phyloP scores from a whole-genome alignment of 768 basidiomycete species.

The Phylloporus scabripes region DNA sequence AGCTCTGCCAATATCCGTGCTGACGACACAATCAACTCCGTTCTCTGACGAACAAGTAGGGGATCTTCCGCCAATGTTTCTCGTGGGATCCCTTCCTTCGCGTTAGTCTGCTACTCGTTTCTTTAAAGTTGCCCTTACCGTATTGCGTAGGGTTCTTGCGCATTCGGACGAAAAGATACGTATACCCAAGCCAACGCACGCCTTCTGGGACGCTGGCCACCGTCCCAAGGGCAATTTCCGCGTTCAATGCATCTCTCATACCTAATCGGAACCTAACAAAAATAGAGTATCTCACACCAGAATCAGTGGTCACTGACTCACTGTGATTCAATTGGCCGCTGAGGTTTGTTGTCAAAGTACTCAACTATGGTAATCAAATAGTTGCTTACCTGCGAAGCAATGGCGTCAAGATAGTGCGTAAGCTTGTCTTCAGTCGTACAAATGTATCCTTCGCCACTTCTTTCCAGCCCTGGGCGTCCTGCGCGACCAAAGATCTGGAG shows the following conservation, averaged over 20 bases:
- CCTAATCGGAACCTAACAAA: conserved; percentile 66
- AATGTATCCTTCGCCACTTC: conserved; percentile 94
- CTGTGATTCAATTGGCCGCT: conserved; percentile 97
- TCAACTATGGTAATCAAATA: not conserved
- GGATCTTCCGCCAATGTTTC: conserved; percentile 68
- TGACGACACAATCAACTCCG: conserved; percentile 59
- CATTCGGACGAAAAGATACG: conserved; percentile 95
- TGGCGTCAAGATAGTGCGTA: conserved; percentile 80
- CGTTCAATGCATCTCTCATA: conserved; percentile 88
- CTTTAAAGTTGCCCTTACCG: conserved; percentile 39
- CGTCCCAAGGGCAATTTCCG: conserved; percentile 91
- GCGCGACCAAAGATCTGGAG: conserved; percentile 97
- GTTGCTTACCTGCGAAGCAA: conserved; percentile 70
- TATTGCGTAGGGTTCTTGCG: conserved; percentile 83
- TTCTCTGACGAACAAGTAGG: conserved; percentile 62
- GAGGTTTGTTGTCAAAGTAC: conserved; percentile 3
- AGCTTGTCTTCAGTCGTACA: conserved; percentile 94
- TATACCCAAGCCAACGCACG: conserved; percentile 93
- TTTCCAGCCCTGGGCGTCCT: conserved; percentile 81
- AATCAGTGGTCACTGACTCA: conserved; percentile 33
- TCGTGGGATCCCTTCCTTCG: conserved; percentile 59
- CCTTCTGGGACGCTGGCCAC: conserved; percentile 84
- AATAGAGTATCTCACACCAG: not conserved
- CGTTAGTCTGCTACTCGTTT: conserved; percentile 1
- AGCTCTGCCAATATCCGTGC: conserved; percentile 61